Percentiles rank a stretch among this genome's conserved stretches.
Conservation (phyloP, 352 stramenopile species). For the Globisporangium irregulare region DNA sequence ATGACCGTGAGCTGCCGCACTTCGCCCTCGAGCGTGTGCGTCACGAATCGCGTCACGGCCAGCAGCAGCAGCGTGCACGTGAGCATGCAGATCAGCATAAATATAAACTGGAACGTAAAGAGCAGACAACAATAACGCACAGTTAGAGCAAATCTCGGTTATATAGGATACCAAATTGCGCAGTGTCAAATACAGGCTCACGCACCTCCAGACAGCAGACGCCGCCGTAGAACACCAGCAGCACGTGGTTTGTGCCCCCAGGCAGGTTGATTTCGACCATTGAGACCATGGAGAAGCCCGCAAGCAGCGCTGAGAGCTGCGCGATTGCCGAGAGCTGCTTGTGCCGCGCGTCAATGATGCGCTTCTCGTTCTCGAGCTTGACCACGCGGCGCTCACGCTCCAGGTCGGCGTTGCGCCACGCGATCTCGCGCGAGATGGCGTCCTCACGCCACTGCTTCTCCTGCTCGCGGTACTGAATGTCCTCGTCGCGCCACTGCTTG, state of each 20-base stretch:
- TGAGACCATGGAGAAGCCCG: constrained; percentile 70
- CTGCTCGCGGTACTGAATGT: constrained; percentile 68
- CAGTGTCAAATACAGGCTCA: constrained; percentile 3
- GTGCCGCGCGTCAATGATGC: constrained; percentile 63
- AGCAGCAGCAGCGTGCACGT: constrained; percentile 70
- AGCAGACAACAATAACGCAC: not conserved
- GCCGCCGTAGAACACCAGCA: constrained; percentile 61
- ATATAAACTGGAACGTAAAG: constrained; percentile 47
- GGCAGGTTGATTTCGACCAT: constrained; percentile 69
- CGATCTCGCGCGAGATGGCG: constrained; percentile 52
- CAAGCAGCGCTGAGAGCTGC: constrained; percentile 63
- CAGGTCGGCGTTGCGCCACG: constrained; percentile 70
- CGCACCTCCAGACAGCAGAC: constrained; percentile 54
- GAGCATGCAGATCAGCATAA: constrained; percentile 70
- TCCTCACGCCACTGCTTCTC: constrained; percentile 84
- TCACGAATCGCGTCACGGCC: constrained; percentile 73
- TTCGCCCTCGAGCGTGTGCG: constrained; percentile 73
- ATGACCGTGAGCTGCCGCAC: constrained; percentile 44
- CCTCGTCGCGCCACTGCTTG: constrained; percentile 83
- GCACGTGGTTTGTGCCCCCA: constrained; percentile 33
- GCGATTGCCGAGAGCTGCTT: constrained; percentile 63
- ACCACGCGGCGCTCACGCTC: constrained; percentile 63
- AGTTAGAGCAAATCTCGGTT: not conserved
- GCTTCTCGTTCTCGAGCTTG: constrained; percentile 81
- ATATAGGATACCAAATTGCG: not conserved